A percentile compares a stretch with the other conserved stretches of the same genome.
Conservation (phyloP, 345 rosid species). For the Rubroshorea leprosula region DNA sequence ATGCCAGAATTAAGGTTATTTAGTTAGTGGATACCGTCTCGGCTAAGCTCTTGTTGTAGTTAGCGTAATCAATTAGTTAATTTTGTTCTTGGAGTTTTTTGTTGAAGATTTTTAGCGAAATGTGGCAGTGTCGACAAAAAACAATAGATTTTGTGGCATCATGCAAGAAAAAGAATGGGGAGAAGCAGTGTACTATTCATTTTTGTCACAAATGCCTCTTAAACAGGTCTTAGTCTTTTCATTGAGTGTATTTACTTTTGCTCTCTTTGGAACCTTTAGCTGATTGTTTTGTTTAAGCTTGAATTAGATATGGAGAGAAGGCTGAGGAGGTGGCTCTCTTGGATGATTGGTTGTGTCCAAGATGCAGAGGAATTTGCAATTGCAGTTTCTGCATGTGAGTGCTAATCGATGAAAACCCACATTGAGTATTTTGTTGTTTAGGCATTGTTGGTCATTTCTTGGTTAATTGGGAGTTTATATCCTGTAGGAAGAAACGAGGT, state of each 20-base stretch:
- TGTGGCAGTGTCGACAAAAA: constrained; percentile 35
- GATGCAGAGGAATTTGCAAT: constrained; percentile 22
- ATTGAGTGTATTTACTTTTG: background rate
- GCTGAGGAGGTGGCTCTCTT: constrained; percentile 23
- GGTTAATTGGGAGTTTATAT: constrained; percentile 1
- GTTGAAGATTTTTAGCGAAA: background rate
- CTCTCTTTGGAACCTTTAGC: background rate
- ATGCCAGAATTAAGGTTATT: background rate
- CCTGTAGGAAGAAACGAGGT: constrained; percentile 19
- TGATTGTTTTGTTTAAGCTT: background rate
- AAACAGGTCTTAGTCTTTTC: constrained; percentile 17
- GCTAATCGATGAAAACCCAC: background rate
- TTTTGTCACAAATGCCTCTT: constrained; percentile 29
- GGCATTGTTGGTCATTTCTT: background rate
- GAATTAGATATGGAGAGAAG: constrained; percentile 27
- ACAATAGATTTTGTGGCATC: constrained; percentile 27
- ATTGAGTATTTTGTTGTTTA: background rate
- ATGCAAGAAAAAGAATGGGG: constrained; percentile 17
- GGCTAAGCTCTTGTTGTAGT: background rate
- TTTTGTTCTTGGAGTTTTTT: background rate
- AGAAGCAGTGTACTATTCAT: constrained; percentile 18
- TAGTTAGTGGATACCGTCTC: background rate
- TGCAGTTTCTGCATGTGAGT: constrained; percentile 23
- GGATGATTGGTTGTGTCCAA: constrained; percentile 25
- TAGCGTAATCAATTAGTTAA: background rate